These are phyloP conservation scores for Arctium lappa DNA, from an alignment of 129 eudicot genomes.

Conservation along the genomic window DNA sequence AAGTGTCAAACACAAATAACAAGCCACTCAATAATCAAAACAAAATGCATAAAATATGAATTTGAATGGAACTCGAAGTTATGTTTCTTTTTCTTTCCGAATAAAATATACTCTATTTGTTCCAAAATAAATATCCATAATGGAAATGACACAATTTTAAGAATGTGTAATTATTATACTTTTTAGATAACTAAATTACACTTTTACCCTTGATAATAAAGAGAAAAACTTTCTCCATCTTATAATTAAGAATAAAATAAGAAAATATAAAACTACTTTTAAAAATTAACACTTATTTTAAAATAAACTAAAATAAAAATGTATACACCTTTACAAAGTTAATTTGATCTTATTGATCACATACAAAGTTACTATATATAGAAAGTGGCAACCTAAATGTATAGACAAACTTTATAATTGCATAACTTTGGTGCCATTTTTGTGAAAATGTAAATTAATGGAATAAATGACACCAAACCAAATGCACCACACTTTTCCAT, in stretches of 20 bases:
- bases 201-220: no score
- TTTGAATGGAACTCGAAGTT: background rate
- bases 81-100: background rate
- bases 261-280: no score
- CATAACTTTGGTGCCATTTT: constrained; percentile 22
- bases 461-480: constrained; percentile 24
- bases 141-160: no score
- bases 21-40: background rate
- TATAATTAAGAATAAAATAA: no score
- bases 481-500: background rate
- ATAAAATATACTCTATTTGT: background rate
- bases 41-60: background rate
- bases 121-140: no score
- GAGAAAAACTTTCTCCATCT: no score
- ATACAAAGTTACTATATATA: constrained; percentile 8
- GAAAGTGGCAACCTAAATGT: constrained; percentile 19
- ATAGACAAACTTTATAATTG: constrained; percentile 16
- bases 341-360: background rate
- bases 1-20: background rate
- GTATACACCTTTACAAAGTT: no score
- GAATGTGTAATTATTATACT: no score
- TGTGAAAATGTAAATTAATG: constrained; percentile 20
- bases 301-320: no score
- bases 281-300: no score
- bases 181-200: no score